Evolutionary conservation across 441 rosid genomes (phyloP), one percentile per base, ranked within the genome.

Genomic region (Arabidopsis hybrid): DNA sequence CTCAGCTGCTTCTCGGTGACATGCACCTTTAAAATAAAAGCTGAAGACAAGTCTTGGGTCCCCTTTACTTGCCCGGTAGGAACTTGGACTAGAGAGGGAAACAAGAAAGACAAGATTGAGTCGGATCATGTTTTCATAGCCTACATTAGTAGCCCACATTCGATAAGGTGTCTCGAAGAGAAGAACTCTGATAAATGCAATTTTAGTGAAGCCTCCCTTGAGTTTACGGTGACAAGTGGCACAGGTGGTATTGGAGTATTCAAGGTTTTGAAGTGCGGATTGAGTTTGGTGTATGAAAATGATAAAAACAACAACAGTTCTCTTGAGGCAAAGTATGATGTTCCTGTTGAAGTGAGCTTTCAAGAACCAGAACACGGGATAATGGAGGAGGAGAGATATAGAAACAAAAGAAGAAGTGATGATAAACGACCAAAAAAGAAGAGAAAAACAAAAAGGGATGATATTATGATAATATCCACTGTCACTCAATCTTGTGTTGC

Each of bases 231-330:
- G 8, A 65, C 46, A 11, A 8, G 7, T 7, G 47, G 36, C 0
- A 10, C 59, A 49, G 17, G 7, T 3, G n/a, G 2, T 16, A 11
- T 1, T 32, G 45, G 32, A 16, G 3, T 3, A 7, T 47, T 47
- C 52, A 46, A 35, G 70, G 47, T 65, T 7, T 50, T 50, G 70
- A 47, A 4, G 34, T 65, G 70, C 35, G 70, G 70, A 11, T 50
- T 65, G 18, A 50, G 43, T 49, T 50, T 65, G 45, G 45, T 50
- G 46, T 47, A 65, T 6, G 70, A 29, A 16, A 51, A 65, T 6
- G 52, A 62, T 43, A 62, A 7, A 21, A 40, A 14, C 12, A 26
- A 60, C 4, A 26, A 42, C 34, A 40, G 11, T 21, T 40, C 50
- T 40, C 35, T 21, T 21, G 49, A 7, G 39, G 65, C 16, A 12